Evolutionary conservation across 768 basidiomycete genomes (phyloP).

Genomic region (Pholiota molesta): DNA sequence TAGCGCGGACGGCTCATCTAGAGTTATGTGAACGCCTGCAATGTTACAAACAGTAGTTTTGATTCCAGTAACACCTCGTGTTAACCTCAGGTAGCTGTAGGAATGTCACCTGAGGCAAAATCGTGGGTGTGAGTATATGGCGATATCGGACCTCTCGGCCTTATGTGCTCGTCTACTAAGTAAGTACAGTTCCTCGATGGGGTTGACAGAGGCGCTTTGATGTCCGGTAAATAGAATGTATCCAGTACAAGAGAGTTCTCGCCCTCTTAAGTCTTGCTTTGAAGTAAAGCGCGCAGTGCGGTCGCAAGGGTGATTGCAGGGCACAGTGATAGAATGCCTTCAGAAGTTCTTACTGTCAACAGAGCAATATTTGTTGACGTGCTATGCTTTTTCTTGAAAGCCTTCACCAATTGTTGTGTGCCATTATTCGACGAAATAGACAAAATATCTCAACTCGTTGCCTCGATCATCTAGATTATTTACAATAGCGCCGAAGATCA

Average conservation of each 20-base stretch:
- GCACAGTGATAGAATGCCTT: neutral
- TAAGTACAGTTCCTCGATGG: too few relatives aligned
- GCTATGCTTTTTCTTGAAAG: neutral
- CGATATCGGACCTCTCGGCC: too few relatives aligned
- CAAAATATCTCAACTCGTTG: neutral
- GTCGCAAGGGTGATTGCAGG: neutral
- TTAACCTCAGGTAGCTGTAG: too few relatives aligned
- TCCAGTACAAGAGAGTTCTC: neutral
- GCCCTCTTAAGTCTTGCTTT: neutral
- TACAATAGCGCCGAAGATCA: conserved; percentile 10
- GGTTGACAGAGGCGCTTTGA: too few relatives aligned
- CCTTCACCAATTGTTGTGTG: neutral
- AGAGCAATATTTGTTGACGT: neutral
- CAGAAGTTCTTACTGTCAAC: neutral
- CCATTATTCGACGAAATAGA: neutral
- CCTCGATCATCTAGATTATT: conserved; percentile 6
- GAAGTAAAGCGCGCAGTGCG: neutral
- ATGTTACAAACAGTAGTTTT: too few relatives aligned
- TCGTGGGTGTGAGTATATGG: too few relatives aligned
- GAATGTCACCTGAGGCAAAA: too few relatives aligned
- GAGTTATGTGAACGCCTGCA: too few relatives aligned
- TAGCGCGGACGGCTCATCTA: too few relatives aligned
- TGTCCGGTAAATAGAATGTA: neutral
- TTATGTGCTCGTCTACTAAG: too few relatives aligned
- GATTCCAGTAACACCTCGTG: too few relatives aligned